Evolutionary conservation across 257 asterid species (phyloP).

Genomic region (Apocynum venetum): DNA sequence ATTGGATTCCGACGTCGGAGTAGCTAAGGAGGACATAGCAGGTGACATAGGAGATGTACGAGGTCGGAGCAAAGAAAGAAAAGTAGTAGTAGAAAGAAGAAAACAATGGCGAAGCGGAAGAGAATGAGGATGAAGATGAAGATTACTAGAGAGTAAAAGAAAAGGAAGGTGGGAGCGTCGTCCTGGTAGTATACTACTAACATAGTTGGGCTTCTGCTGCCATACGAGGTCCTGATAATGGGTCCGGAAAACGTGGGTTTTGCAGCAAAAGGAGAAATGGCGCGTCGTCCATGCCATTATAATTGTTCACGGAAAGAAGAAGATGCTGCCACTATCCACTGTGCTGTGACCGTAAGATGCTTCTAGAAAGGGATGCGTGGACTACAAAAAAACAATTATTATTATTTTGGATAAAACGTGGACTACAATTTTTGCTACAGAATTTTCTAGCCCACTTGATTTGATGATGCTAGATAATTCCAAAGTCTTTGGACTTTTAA

Average conservation of each 20-base stretch:
- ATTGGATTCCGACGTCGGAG: conserved; percentile 1
- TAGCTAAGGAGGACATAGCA: conserved; percentile 29
- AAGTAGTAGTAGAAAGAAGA: conserved; percentile 31
- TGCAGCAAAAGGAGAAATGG: background rate
- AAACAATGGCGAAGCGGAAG: conserved; percentile 23
- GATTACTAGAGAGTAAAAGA: conserved; percentile 14
- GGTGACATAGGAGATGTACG: conserved; percentile 20
- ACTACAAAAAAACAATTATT: no score
- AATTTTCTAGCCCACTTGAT: background rate
- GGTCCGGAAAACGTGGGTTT: conserved; percentile 14
- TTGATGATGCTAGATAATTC: no score
- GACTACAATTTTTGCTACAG: background rate
- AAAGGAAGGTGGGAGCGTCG: conserved; percentile 18
- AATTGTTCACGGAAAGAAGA: background rate
- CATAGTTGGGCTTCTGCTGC: conserved; percentile 1
- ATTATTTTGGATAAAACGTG: no score
- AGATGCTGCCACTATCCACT: background rate
- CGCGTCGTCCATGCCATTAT: background rate
- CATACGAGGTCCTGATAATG: conserved; percentile 1
- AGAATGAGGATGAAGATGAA: conserved; percentile 21
- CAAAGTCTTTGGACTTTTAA: background rate
- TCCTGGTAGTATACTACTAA: conserved; percentile 2
- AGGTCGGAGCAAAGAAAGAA: conserved; percentile 29
- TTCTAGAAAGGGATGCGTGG: background rate
- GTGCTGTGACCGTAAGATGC: no score